Conservation (phyloP, 305 asterid species). For the Rubia tinctorum region DNA sequence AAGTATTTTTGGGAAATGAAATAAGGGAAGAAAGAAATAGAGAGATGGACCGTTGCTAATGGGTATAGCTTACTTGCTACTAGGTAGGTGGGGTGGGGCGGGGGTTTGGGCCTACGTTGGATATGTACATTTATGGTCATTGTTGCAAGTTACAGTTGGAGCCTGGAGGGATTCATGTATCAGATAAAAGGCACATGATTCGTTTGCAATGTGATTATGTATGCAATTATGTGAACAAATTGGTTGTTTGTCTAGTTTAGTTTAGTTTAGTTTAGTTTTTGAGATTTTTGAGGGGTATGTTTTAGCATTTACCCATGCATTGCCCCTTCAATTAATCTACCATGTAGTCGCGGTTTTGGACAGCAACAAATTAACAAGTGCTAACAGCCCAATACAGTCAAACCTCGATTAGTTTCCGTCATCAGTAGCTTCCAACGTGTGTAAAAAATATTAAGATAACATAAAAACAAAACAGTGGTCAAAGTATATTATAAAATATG, state of each 20-base stretch:
- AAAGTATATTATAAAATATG: not conserved
- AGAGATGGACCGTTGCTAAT: not conserved
- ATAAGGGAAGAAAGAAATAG: not conserved
- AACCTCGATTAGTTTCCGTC: not conserved
- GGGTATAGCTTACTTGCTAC: not conserved
- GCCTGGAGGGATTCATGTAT: conserved; percentile 18
- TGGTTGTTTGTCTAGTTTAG: not conserved
- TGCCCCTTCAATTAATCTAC: not conserved
- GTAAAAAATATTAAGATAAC: not conserved
- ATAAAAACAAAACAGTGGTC: not conserved
- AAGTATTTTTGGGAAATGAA: too few relatives aligned
- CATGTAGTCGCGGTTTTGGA: conserved; percentile 1
- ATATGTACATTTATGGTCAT: conserved; percentile 19
- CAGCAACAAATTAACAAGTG: not conserved
- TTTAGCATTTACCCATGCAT: conserved; percentile 7
- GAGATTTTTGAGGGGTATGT: conserved; percentile 6
- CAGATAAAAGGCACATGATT: conserved; percentile 20
- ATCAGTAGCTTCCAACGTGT: not conserved
- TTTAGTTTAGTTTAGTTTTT: not conserved
- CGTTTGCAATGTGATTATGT: conserved; percentile 4
- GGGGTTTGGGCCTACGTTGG: conserved; percentile 12
- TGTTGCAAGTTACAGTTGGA: conserved; percentile 8
- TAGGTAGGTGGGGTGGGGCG: conserved; percentile 2
- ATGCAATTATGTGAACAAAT: not conserved
- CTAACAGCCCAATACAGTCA: not conserved